phyloP scores from a whole-genome alignment of 441 rosid genomes.

The Pelargonium myrrhifolium region DNA sequence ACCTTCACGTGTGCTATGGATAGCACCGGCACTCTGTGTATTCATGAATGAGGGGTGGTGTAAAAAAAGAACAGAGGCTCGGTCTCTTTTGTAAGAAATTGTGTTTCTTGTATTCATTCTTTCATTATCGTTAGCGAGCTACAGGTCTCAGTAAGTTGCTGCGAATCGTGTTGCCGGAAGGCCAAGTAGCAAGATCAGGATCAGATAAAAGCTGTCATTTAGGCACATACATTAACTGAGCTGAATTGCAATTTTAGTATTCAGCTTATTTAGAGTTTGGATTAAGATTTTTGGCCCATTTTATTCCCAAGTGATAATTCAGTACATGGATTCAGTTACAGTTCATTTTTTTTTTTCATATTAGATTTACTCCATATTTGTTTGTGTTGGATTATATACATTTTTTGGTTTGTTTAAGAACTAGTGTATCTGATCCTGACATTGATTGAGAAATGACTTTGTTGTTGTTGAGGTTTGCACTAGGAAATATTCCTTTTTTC shows the following conservation, averaged over 20 bases:
- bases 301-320: no score
- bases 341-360: no score
- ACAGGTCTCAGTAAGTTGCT: slow-evolving; percentile 22
- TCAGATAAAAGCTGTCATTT: slow-evolving; percentile 21
- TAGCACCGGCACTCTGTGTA: neutral
- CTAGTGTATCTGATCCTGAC: no score
- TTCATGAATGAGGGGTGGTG: slow-evolving; percentile 22
- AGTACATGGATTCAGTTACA: no score
- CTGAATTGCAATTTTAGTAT: slow-evolving; percentile 26
- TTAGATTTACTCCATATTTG: no score
- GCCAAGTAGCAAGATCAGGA: slow-evolving; percentile 5
- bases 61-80: slow-evolving; percentile 16
- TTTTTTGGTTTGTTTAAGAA: no score
- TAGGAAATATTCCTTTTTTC: no score
- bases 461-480: no score
- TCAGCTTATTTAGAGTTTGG: no score
- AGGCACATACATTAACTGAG: slow-evolving; percentile 24
- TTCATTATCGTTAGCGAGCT: slow-evolving; percentile 24
- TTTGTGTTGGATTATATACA: no score
- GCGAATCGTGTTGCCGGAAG: slow-evolving; percentile 20
- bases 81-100: slow-evolving; percentile 15
- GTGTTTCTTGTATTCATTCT: slow-evolving; percentile 36
- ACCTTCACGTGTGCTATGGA: slow-evolving; percentile 14
- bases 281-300: no score
- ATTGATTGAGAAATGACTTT: no score